Percentiles rank a stretch among this genome's conserved stretches.
phyloP scores from a whole-genome alignment of 345 rosid species.

The Pistacia atlantica region DNA sequence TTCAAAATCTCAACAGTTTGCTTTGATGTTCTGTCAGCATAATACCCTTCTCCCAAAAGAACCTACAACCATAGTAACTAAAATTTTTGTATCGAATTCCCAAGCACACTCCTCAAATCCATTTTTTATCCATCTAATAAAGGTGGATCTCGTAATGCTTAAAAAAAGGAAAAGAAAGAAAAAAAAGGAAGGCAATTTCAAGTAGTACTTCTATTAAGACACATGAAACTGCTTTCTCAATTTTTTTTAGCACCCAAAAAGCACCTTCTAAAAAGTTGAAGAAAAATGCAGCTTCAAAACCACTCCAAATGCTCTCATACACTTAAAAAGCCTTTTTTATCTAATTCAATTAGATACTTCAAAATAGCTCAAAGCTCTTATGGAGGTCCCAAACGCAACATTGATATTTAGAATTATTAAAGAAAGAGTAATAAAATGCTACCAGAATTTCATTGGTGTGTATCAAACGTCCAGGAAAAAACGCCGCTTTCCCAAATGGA shows the following conservation, averaged over 20 bases:
- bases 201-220: background rate
- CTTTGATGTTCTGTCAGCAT: conserved; percentile 71
- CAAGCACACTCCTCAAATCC: background rate
- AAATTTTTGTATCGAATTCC: background rate
- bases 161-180: background rate
- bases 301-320: background rate
- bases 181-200: background rate
- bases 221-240: background rate
- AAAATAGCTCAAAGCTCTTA: too few relatives aligned
- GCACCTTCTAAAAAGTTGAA: too few relatives aligned
- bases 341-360: too few relatives aligned
- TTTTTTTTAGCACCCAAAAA: background rate
- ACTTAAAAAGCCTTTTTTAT: too few relatives aligned
- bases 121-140: background rate
- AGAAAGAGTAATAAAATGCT: background rate
- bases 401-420: background rate
- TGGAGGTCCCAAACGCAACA: background rate
- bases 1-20: conserved; percentile 76
- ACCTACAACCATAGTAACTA: conserved; percentile 42
- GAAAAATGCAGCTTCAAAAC: too few relatives aligned
- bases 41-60: conserved; percentile 81
- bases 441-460: conserved; percentile 93
- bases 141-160: background rate
- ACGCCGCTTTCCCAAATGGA: conserved; percentile 83
- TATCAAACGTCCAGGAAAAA: conserved; percentile 81